phyloP scores from a whole-genome alignment of 1,139 yeast species.

The Pichia sp. region DNA sequence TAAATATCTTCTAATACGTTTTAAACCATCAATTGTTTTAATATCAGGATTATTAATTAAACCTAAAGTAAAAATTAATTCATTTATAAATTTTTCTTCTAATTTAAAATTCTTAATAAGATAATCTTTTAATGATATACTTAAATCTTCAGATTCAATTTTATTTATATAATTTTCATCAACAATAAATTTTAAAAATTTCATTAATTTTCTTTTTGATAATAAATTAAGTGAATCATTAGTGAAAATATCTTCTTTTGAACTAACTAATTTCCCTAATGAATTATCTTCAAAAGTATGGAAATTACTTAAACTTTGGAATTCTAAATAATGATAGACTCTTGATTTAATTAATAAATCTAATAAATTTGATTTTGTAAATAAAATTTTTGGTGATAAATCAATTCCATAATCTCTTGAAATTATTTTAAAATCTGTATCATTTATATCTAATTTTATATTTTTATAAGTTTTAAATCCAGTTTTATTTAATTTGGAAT shows the following conservation, averaged over 20 bases:
- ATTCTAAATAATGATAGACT: conserved; percentile 86
- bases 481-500: conserved; percentile 40
- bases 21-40: conserved; percentile 65
- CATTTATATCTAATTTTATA: conserved; percentile 69
- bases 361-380: conserved; percentile 81
- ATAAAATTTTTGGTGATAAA: conserved; percentile 79
- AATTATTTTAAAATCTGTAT: conserved; percentile 42
- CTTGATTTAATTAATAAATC: conserved; percentile 73
- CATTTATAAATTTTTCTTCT: conserved; percentile 69
- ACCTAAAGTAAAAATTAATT: conserved; percentile 80
- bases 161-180: conserved; percentile 34
- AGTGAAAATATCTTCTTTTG: conserved; percentile 91
- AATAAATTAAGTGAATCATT: conserved; percentile 71
- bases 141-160: neutral
- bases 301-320: conserved; percentile 80
- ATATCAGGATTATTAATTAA: conserved; percentile 57
- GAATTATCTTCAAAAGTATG: conserved; percentile 89
- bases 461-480: conserved; percentile 46
- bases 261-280: conserved; percentile 74
- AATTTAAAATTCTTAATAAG: conserved; percentile 54
- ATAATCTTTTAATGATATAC: conserved; percentile 41
- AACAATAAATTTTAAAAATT: conserved; percentile 81
- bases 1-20: conserved; percentile 76
- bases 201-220: conserved; percentile 84
- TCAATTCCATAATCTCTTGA: conserved; percentile 83